These are phyloP conservation scores for Saturnispora zaruensis DNA, from an alignment of 805 yeast species.

Conservation along the genomic window DNA sequence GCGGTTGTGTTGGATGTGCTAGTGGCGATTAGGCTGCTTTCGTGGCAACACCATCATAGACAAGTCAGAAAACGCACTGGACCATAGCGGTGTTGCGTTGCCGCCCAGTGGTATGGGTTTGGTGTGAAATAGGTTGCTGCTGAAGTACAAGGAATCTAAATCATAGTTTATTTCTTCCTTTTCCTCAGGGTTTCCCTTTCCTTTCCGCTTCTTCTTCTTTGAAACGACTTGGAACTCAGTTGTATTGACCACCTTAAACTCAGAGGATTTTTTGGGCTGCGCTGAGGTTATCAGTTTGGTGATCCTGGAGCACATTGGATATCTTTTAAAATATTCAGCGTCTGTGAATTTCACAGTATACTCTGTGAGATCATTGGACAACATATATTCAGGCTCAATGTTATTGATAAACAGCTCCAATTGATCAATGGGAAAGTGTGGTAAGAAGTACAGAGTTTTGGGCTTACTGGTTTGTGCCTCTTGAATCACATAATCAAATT, in stretches of 20 bases:
- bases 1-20: constrained; percentile 84
- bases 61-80: constrained; percentile 24
- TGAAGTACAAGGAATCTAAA: constrained; percentile 15
- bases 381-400: constrained; percentile 20
- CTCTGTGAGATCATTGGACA: constrained; percentile 26
- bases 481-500: constrained; percentile 17
- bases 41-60: constrained; percentile 11
- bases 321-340: constrained; percentile 21
- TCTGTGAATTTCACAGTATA: constrained; percentile 24
- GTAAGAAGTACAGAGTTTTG: constrained; percentile 24
- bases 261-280: too few species aligned
- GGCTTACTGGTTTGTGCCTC: neutral
- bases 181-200: constrained; percentile 8
- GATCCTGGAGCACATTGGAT: constrained; percentile 24
- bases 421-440: constrained; percentile 28
- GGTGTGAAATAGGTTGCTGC: neutral
- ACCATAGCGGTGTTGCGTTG: constrained; percentile 16
- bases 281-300: constrained; percentile 10
- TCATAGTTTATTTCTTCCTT: constrained; percentile 14
- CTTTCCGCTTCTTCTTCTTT: neutral
- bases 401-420: constrained; percentile 21
- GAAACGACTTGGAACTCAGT: neutral
- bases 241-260: too few species aligned
- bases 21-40: constrained; percentile 47
- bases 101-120: constrained; percentile 2